These are phyloP conservation scores for Apiospora rasikravindrae DNA, from an alignment of 2,329 filamentous ascomycete genomes.

Conservation along the genomic window DNA sequence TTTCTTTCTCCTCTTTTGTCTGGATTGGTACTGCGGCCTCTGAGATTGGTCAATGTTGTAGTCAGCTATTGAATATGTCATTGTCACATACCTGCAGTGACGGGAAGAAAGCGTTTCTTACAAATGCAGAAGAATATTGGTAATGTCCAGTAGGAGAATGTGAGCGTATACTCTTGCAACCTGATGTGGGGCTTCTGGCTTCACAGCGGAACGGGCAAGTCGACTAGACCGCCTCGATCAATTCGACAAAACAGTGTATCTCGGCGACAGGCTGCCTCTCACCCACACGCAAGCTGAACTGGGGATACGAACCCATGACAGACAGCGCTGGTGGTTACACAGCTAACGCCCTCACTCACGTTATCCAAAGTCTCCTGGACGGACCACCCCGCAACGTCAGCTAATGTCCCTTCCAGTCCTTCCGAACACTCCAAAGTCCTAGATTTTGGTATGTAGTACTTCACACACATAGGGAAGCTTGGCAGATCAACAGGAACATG, in stretches of 20 bases:
- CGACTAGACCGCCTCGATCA: background rate
- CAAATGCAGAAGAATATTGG: background rate
- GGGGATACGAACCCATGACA: background rate
- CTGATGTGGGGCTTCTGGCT: constrained; percentile 7
- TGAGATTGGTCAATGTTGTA: background rate
- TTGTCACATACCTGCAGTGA: background rate
- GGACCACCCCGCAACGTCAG: constrained; percentile 7
- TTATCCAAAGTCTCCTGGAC: constrained; percentile 1
- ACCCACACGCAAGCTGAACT: background rate
- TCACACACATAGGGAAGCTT: constrained; percentile 6
- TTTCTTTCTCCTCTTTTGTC: background rate
- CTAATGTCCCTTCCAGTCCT: background rate
- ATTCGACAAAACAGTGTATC: background rate
- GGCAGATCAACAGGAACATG: constrained; percentile 3
- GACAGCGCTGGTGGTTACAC: background rate
- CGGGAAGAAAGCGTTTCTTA: background rate
- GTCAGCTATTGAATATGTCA: background rate
- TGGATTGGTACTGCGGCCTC: background rate
- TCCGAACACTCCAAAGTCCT: constrained; percentile 1
- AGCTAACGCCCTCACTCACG: constrained; percentile 13
- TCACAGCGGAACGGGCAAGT: background rate
- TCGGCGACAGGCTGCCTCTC: background rate
- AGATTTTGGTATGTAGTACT: constrained; percentile 1
- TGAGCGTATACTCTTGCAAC: constrained; percentile 4
- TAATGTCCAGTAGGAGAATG: background rate